Percentiles rank a stretch among this genome's conserved stretches.
phyloP scores from a whole-genome alignment of 163 green algal genomes.

The Scenedesmus sp. region DNA sequence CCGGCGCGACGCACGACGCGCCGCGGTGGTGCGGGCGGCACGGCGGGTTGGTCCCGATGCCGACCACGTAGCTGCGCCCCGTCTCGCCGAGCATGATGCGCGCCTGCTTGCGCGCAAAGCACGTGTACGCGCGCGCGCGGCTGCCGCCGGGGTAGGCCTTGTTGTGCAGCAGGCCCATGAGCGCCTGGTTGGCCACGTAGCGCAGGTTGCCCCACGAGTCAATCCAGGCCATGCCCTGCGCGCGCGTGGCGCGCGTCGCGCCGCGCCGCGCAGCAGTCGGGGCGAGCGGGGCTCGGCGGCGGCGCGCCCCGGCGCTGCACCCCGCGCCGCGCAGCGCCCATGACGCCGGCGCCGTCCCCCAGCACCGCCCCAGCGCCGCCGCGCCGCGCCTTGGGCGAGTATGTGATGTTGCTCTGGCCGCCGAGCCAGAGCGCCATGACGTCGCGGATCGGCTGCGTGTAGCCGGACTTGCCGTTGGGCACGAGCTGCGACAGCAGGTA shows the following conservation, averaged over 20 bases:
- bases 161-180: constrained; percentile 49
- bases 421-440: constrained; percentile 45
- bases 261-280: too few relatives aligned
- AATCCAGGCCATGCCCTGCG: constrained; percentile 54
- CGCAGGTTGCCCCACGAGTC: constrained; percentile 64
- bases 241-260: too few relatives aligned
- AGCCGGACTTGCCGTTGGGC: constrained; percentile 35
- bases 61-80: constrained; percentile 42
- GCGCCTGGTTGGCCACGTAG: constrained; percentile 55
- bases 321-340: too few relatives aligned
- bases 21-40: constrained; percentile 48
- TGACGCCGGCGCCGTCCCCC: too few relatives aligned
- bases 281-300: too few relatives aligned
- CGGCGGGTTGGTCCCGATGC: constrained; percentile 35
- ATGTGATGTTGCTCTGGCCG: constrained; percentile 38
- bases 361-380: too few relatives aligned
- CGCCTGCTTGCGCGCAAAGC: constrained; percentile 49
- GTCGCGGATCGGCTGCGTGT: constrained; percentile 7
- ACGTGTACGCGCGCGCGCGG: constrained; percentile 36
- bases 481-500: constrained; percentile 54
- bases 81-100: constrained; percentile 44
- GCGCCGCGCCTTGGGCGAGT: constrained; percentile 34
- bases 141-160: constrained; percentile 21
- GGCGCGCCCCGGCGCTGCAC: too few relatives aligned
- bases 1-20: constrained; percentile 22